phyloP scores from a whole-genome alignment of 768 basidiomycete species.

The Sarcomyxa edulis region DNA sequence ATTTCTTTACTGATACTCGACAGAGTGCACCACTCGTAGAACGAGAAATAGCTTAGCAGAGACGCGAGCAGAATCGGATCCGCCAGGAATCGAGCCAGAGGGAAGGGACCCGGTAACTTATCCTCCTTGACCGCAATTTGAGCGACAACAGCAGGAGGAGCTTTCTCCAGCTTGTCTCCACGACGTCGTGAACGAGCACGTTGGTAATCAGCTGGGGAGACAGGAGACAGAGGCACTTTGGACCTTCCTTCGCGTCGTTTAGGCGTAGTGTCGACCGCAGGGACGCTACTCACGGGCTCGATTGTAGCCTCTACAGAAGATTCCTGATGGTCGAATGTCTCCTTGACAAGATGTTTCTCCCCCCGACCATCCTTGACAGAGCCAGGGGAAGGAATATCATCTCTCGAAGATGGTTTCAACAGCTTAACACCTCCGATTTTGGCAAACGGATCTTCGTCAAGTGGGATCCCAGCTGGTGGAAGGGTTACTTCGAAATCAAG shows the following conservation, averaged over 20 bases:
- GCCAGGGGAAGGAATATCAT: slow-evolving; percentile 5
- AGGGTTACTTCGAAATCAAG: neutral
- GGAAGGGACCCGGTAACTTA: slow-evolving; percentile 30
- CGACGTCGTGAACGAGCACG: slow-evolving; percentile 33
- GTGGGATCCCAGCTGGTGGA: neutral
- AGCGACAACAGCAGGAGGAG: slow-evolving; percentile 26
- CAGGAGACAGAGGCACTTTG: slow-evolving; percentile 10
- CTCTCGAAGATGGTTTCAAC: slow-evolving; percentile 15
- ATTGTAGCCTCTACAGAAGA: too few species aligned
- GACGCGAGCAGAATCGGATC: slow-evolving; percentile 44
- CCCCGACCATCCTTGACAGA: neutral
- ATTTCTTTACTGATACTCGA: slow-evolving; percentile 53
- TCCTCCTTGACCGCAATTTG: slow-evolving; percentile 18
- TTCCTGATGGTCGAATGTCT: too few species aligned
- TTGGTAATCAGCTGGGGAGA: slow-evolving; percentile 17
- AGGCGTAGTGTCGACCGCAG: too few species aligned
- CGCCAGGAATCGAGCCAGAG: slow-evolving; percentile 51
- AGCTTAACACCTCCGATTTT: slow-evolving; percentile 48
- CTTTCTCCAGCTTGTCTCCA: slow-evolving; percentile 34
- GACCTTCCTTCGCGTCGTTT: too few species aligned
- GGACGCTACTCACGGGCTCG: too few species aligned
- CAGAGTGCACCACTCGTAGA: slow-evolving; percentile 65
- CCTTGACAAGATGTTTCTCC: too few species aligned
- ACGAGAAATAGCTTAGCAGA: slow-evolving; percentile 61
- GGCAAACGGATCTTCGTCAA: slow-evolving; percentile 45